Evolutionary conservation across 768 basidiomycete species (phyloP), one percentile per base, ranked within the genome.

Genomic region (Serendipita indica): DNA sequence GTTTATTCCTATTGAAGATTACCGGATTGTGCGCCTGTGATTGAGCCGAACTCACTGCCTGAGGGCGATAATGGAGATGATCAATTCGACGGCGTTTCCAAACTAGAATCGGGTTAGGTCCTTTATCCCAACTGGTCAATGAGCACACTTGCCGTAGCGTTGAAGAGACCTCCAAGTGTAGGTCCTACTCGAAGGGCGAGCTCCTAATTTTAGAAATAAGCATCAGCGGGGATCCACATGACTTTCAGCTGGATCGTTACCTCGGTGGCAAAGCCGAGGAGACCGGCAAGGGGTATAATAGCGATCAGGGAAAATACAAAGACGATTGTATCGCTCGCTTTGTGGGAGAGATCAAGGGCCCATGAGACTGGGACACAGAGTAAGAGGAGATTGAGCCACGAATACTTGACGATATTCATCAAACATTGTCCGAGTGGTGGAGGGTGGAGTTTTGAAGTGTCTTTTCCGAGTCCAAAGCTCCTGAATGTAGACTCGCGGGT

Each of bases 71-170:
- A 37, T 37, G 10, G 77, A 61, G 35, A 79, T 75, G 60, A 79
- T 77, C 69, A 80, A 69, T 63, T 79, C 77, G 45, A 79, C 74
- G 18, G 77, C 70, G 61, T 80, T 79, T 13, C 78, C 79, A 27
- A 78, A 67, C 0, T 37, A n/a, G 35, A 37, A 37, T n/a, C 35
- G n/a, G 35, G 35, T 37, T n/a, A n/a, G n/a, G n/a, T n/a, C n/a
- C n/a, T n/a, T n/a, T n/a, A n/a, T n/a, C n/a, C n/a, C n/a, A n/a
- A n/a, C n/a, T n/a, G n/a, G n/a, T n/a, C n/a, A n/a, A n/a, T n/a
- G n/a, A n/a, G n/a, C n/a, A n/a, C n/a, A n/a, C 35, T 37, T n/a
- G n/a, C 35, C n/a, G 76, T 77, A 2, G 78, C 79, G 60, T 80
- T 79, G 52, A 80, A 65, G 16, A 80, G 65, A 45, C 78, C 79